phyloP scores from a whole-genome alignment of 768 basidiomycete species.

The Neoboletus brunneissimus region DNA sequence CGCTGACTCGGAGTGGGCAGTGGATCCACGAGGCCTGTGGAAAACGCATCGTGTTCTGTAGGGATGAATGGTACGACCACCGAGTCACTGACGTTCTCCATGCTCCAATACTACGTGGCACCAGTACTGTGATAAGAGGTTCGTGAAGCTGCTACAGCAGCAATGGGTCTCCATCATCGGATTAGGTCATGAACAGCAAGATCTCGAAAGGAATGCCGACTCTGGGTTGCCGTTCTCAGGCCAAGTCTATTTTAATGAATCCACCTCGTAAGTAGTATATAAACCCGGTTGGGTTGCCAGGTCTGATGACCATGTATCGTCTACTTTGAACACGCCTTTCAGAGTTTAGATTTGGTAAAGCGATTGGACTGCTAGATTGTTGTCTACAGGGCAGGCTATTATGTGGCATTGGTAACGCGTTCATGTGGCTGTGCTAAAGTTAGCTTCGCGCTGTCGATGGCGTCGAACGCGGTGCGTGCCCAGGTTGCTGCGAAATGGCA shows the following conservation, averaged over 20 bases:
- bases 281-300: not conserved
- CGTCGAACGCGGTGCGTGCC: conserved; percentile 57
- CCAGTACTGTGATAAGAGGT: not conserved
- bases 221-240: not conserved
- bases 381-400: too few species aligned
- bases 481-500: conserved; percentile 73
- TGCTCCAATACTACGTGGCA: not conserved
- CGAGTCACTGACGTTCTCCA: conserved; percentile 14
- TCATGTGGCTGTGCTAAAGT: conserved; percentile 22
- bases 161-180: too few species aligned
- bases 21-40: not conserved
- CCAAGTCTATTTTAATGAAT: not conserved
- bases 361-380: not conserved
- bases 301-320: not conserved
- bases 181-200: conserved; percentile 3
- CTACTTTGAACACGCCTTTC: not conserved
- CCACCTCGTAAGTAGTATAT: too few species aligned
- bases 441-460: conserved; percentile 37
- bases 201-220: not conserved
- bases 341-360: not conserved
- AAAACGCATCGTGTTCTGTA: conserved; percentile 15
- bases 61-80: conserved; percentile 21
- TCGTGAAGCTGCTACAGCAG: not conserved
- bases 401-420: too few species aligned
- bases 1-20: conserved; percentile 5